Evolutionary conservation across 805 yeast species (phyloP).

Genomic region (Suhomyces prunicola): DNA sequence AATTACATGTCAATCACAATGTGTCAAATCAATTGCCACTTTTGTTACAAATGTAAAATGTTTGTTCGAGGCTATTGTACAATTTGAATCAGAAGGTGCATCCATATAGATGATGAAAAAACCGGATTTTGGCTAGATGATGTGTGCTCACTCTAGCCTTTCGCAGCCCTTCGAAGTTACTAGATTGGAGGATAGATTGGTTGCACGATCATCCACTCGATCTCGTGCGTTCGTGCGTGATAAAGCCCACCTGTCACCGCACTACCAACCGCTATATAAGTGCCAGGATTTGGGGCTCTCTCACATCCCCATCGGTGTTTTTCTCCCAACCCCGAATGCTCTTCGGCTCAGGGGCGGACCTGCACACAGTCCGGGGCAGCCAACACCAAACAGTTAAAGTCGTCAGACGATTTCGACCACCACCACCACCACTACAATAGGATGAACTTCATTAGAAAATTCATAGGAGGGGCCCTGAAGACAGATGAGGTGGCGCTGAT

Average conservation of each 20-base stretch:
- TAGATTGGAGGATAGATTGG: neutral
- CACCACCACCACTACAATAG: neutral
- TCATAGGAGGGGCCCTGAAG: conserved; percentile 50
- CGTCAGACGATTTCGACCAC: neutral
- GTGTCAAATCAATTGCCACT: too few species aligned
- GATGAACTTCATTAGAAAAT: conserved; percentile 73
- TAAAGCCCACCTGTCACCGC: too few species aligned
- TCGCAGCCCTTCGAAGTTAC: neutral
- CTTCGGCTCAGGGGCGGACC: neutral
- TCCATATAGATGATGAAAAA: too few species aligned
- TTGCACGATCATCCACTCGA: neutral
- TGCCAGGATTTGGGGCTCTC: neutral
- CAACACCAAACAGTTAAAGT: neutral
- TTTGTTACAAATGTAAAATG: too few species aligned
- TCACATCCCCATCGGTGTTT: neutral
- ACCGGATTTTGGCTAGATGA: too few species aligned
- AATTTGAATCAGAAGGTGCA: too few species aligned
- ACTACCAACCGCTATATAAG: neutral
- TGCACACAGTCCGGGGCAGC: neutral
- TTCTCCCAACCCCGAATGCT: neutral
- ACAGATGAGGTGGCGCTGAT: conserved; percentile 63
- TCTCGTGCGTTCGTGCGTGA: neutral
- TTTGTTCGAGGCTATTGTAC: too few species aligned
- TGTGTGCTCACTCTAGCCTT: too few species aligned
- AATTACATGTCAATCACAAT: too few species aligned